These are phyloP conservation scores for Leishmania aethiopica DNA, from an alignment of 208 protist species.

Conservation along the genomic window DNA sequence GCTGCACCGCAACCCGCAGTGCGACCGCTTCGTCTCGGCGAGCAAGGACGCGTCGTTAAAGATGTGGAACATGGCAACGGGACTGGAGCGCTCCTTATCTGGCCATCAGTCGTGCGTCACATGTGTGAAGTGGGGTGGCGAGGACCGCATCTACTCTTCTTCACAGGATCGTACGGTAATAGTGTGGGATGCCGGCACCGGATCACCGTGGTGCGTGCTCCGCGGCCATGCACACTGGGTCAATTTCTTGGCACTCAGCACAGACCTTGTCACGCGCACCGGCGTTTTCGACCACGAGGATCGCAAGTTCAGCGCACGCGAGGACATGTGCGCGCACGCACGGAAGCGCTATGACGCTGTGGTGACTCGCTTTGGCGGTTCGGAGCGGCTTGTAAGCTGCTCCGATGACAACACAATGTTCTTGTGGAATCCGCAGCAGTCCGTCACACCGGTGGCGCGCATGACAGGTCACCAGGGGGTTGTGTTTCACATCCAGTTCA, in stretches of 20 bases:
- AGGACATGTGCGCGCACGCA: constrained; percentile 68
- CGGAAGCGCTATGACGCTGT: constrained; percentile 85
- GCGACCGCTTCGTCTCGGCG: constrained; percentile 89
- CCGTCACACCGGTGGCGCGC: constrained; percentile 85
- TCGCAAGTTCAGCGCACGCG: constrained; percentile 47
- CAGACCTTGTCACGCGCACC: constrained; percentile 96
- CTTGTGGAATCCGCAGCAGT: constrained; percentile 94
- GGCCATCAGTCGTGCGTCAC: constrained; percentile 97
- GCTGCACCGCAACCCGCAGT: constrained; percentile 86
- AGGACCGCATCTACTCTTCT: constrained; percentile 94
- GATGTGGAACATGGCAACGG: constrained; percentile 81
- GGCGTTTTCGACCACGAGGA: constrained; percentile 96
- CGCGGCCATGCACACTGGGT: constrained; percentile 99
- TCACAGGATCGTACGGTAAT: constrained; percentile 98
- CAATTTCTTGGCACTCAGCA: constrained; percentile 98
- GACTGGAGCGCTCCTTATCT: constrained; percentile 87
- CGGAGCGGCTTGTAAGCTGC: constrained; percentile 94
- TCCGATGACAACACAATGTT: constrained; percentile 98
- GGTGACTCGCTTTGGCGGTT: constrained; percentile 55
- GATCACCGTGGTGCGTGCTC: constrained; percentile 76
- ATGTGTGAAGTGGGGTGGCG: constrained; percentile 97
- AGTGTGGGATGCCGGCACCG: constrained; percentile 92
- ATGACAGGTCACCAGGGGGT: constrained; percentile 94
- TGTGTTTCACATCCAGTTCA: constrained; percentile 97
- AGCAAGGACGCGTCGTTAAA: constrained; percentile 95